phyloP scores from a whole-genome alignment of 306 rosid genomes.

The Abrus precatorius region DNA sequence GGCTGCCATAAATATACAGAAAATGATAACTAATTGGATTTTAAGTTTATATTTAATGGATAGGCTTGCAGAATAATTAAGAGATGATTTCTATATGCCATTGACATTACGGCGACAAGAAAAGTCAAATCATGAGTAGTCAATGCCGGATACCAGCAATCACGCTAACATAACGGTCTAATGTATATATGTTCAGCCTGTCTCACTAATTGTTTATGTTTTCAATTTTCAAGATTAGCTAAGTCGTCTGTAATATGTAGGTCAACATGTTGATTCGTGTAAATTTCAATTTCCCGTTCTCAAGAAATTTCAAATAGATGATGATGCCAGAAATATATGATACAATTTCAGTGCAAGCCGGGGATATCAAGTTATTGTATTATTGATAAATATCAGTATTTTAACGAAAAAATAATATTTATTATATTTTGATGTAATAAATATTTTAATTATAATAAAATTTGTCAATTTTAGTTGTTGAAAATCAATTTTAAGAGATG shows the following conservation, averaged over 20 bases:
- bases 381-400: too few species aligned
- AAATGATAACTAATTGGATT: not conserved
- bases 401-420: too few species aligned
- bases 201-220: not conserved
- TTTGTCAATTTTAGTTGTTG: too few species aligned
- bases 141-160: not conserved
- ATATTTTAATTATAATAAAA: too few species aligned
- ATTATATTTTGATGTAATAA: too few species aligned
- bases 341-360: not conserved
- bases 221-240: not conserved
- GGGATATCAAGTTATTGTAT: too few species aligned
- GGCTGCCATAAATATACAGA: not conserved
- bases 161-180: too few species aligned
- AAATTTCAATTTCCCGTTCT: not conserved
- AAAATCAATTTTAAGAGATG: too few species aligned
- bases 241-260: not conserved
- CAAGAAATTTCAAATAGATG: not conserved
- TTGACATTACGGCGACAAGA: not conserved
- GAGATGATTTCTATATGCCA: constrained; percentile 7
- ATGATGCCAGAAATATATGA: not conserved
- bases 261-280: not conserved
- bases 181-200: not conserved
- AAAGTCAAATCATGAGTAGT: constrained; percentile 5
- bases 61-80: not conserved
- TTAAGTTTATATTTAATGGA: not conserved